Evolutionary conservation across 768 basidiomycete genomes (phyloP).

Genomic region (Termitomyces sp.): DNA sequence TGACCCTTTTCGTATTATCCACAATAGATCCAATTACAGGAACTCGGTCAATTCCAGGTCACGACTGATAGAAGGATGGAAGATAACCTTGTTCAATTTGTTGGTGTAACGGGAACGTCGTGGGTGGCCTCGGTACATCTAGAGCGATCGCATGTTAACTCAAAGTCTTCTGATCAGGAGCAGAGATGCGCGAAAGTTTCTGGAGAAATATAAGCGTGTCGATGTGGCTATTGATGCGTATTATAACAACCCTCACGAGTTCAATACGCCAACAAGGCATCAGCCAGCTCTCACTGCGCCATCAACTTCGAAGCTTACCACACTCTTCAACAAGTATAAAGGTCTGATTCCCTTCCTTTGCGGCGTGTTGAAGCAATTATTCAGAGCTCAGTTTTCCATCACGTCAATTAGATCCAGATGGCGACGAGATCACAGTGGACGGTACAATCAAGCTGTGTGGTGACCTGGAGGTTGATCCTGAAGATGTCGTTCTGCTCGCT

Average conservation of each 20-base stretch:
- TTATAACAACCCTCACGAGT: slow-evolving; percentile 48
- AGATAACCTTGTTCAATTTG: slow-evolving; percentile 51
- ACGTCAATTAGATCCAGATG: slow-evolving; percentile 43
- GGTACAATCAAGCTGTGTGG: slow-evolving; percentile 76
- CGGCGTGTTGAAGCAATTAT: neutral
- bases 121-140: slow-evolving; percentile 30
- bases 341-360: slow-evolving; percentile 29
- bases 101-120: slow-evolving; percentile 63
- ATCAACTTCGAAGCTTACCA: slow-evolving; percentile 47
- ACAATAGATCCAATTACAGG: slow-evolving; percentile 6
- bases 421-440: slow-evolving; percentile 64
- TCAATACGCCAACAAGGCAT: slow-evolving; percentile 18
- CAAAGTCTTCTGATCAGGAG: slow-evolving; percentile 25
- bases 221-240: slow-evolving; percentile 73
- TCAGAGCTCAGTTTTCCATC: neutral
- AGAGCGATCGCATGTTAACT: slow-evolving; percentile 22
- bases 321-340: slow-evolving; percentile 65
- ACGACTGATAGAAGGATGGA: slow-evolving; percentile 44
- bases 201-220: slow-evolving; percentile 64
- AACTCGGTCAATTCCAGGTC: neutral
- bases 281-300: slow-evolving; percentile 21
- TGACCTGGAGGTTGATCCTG: slow-evolving; percentile 64
- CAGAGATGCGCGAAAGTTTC: slow-evolving; percentile 59
- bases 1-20: neutral
- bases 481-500: slow-evolving; percentile 77